These are phyloP conservation scores for Naegleria gruberi DNA, from an alignment of 208 protist species.

Conservation along the genomic window DNA sequence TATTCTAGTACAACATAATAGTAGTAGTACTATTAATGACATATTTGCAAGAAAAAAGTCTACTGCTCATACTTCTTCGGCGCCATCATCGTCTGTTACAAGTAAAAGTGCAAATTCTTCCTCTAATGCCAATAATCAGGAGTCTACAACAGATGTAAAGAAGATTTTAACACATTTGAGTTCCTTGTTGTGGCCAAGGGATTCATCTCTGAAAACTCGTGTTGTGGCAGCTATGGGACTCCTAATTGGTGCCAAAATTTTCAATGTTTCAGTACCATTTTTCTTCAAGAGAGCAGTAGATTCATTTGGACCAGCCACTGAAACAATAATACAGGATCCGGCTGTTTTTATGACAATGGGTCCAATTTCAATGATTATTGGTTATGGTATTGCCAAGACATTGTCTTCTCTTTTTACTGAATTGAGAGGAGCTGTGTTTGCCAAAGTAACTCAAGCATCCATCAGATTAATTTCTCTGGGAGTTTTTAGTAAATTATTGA, in stretches of 20 bases:
- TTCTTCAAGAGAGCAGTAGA: constrained; percentile 10
- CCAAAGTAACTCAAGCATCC: not conserved
- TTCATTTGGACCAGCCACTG: not conserved
- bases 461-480: not conserved
- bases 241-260: not conserved
- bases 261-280: constrained; percentile 11
- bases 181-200: constrained; percentile 6
- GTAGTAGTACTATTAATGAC: too few relatives aligned
- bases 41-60: too few relatives aligned
- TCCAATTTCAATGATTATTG: constrained; percentile 5
- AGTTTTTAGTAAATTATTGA: not conserved
- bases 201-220: not conserved
- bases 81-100: too few relatives aligned
- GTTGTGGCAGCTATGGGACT: not conserved
- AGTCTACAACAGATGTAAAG: too few relatives aligned
- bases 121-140: too few relatives aligned
- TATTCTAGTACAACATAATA: too few relatives aligned
- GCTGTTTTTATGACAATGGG: not conserved
- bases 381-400: not conserved
- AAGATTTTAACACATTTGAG: not conserved
- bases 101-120: too few relatives aligned
- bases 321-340: not conserved
- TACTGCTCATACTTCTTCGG: too few relatives aligned
- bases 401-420: not conserved
- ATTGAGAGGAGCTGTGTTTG: constrained; percentile 9